Base-by-base conservation (phyloP, 139 green algal genomes). In the Tetradesmus lagerheimii region DNA sequence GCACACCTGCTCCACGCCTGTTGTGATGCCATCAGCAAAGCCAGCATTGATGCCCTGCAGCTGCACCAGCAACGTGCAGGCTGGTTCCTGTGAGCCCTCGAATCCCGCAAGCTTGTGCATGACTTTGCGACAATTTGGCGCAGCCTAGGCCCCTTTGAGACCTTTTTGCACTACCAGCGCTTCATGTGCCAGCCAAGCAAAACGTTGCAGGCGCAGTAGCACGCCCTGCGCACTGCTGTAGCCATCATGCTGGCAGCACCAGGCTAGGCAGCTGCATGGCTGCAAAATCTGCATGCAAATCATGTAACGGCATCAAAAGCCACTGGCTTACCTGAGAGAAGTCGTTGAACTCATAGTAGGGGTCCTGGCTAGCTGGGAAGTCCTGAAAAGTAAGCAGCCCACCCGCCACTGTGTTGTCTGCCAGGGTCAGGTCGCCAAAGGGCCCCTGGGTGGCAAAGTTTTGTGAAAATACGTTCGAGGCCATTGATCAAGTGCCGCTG, bases 341-440 rank as follows among this genome's bases (percentile, higher is more conserved):
- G 76, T 83, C 57, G 16, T 71, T 71, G 57, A 71, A 71, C 57
- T 71, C 57, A 18, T 71, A 71, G 57, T 84, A 84, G 23, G 20
- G 39, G 39, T 84, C 78, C 78, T 84, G 78, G 27, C 39, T 84
- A 15, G 78, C 78, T 38, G 78, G 39, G 27, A 84, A 84, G 0
- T 84, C 78, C 78, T 84, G 78, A 62, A 84, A 84, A 35, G n/a
- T 79, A 1, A 82, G 35, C 35, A 82, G 76, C 76, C 37, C 35
- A 82, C 31, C 57, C 57, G 57, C 23, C 57, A 71, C n/a, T 37
- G 31, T 79, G 71, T 38, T 38, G 71, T 79, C 71, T 37, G 27
- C 78, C 78, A 83, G 18, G 6, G 39, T 62, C 41, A 62, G 39
- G 12, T 84, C 39, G 23, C 78, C 78, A 84, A 84, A 84, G 41